phyloP scores from a whole-genome alignment of 257 asterid genomes.

The Cynanchum wilfordii region DNA sequence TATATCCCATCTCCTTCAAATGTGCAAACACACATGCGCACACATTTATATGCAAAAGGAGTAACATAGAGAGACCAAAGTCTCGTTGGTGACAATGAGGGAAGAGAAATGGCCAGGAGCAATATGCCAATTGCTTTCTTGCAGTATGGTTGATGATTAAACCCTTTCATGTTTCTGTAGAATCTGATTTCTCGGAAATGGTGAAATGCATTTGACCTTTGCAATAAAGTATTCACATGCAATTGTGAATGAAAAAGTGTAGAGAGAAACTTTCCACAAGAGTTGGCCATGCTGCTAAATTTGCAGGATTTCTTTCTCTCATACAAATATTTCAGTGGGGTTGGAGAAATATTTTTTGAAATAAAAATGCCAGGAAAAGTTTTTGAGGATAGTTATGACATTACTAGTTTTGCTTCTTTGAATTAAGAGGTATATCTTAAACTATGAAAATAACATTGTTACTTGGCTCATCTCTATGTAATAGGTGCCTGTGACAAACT shows the following conservation, averaged over 20 bases:
- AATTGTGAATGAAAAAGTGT: neutral
- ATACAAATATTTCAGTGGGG: neutral
- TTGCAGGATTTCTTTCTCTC: neutral
- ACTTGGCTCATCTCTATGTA: conserved; percentile 15
- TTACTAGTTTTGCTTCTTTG: neutral
- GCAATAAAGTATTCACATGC: neutral
- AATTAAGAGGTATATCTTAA: neutral
- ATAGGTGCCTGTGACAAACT: conserved; percentile 92
- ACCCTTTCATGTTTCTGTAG: neutral
- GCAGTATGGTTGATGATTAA: neutral
- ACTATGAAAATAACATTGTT: neutral
- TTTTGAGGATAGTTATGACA: neutral
- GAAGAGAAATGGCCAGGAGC: neutral
- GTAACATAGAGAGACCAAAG: neutral
- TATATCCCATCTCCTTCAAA: neutral
- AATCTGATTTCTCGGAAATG: neutral
- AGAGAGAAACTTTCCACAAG: neutral
- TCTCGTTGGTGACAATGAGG: neutral
- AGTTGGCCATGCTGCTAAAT: neutral
- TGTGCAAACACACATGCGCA: neutral
- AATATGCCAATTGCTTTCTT: neutral
- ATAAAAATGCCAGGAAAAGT: neutral
- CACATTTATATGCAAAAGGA: neutral
- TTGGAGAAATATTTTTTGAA: neutral
- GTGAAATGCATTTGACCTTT: neutral